phyloP scores from a whole-genome alignment of 371 early-diverging fungal genomes.

The Mortierella sp. region DNA sequence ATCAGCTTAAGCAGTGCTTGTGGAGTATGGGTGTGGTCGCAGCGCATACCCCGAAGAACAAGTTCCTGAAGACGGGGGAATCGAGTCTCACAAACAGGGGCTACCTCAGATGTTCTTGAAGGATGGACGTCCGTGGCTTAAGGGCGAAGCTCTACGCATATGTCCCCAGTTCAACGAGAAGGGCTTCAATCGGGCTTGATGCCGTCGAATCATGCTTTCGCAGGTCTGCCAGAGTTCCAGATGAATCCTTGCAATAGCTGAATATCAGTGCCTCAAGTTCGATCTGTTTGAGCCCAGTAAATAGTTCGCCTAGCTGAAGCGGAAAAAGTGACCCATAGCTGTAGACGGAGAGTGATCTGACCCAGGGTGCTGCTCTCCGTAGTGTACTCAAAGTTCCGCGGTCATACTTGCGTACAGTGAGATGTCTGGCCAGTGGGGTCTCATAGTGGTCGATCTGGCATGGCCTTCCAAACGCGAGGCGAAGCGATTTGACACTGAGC shows the following conservation, averaged over 20 bases:
- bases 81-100: not conserved
- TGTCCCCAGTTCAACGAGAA: not conserved
- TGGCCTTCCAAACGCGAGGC: not conserved
- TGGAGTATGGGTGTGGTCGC: not conserved
- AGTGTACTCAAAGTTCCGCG: too few species aligned
- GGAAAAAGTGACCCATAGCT: not conserved
- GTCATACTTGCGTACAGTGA: too few species aligned
- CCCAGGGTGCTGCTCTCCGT: not conserved
- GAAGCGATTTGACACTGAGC: not conserved
- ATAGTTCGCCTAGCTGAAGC: not conserved
- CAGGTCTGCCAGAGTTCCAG: not conserved
- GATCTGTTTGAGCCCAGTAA: slow-evolving; percentile 3
- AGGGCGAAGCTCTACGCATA: too few species aligned
- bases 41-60: not conserved
- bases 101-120: not conserved
- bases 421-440: too few species aligned
- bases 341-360: not conserved
- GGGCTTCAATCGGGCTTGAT: not conserved
- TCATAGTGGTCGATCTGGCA: too few species aligned
- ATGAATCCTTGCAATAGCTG: not conserved
- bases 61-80: slow-evolving; percentile 14
- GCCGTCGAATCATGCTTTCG: not conserved
- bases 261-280: too few species aligned
- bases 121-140: not conserved
- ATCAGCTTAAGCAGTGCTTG: slow-evolving; percentile 7